phyloP scores from a whole-genome alignment of 1,284 basidiomycete species.

The Leccinum huronense region DNA sequence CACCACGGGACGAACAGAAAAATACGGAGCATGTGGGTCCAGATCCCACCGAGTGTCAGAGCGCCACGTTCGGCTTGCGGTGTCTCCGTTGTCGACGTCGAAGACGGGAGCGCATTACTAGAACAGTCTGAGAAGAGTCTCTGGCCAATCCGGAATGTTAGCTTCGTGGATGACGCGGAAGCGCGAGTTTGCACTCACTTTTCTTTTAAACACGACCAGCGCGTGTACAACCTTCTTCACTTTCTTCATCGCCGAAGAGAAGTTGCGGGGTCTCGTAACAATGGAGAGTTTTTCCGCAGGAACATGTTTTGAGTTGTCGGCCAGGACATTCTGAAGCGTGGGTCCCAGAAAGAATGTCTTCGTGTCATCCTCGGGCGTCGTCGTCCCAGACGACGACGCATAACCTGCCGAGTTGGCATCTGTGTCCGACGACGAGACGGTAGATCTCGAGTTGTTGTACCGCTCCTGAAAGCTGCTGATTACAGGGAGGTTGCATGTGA shows the following conservation, averaged over 20 bases:
- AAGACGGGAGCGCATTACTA: background rate
- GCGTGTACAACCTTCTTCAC: constrained; percentile 24
- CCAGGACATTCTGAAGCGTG: constrained; percentile 11
- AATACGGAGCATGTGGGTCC: constrained; percentile 18
- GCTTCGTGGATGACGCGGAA: background rate
- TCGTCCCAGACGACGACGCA: constrained; percentile 32
- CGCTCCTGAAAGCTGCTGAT: constrained; percentile 6
- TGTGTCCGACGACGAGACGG: constrained; percentile 28
- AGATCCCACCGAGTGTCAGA: background rate
- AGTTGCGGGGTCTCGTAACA: constrained; percentile 16
- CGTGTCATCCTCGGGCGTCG: constrained; percentile 34
- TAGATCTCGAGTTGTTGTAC: constrained; percentile 25
- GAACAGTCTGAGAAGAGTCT: constrained; percentile 14
- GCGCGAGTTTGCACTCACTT: constrained; percentile 15
- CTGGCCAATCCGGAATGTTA: constrained; percentile 10
- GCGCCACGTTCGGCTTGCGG: background rate
- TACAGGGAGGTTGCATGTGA: background rate
- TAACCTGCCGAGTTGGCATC: constrained; percentile 26
- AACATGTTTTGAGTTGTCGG: constrained; percentile 8
- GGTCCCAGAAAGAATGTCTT: constrained; percentile 25
- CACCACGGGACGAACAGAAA: constrained; percentile 51
- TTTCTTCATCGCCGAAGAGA: constrained; percentile 25
- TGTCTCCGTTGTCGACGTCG: background rate
- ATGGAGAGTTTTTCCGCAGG: constrained; percentile 12
- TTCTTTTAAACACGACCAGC: constrained; percentile 28